These are phyloP conservation scores for Afroboletus lepidellus DNA, from an alignment of 1,284 basidiomycete genomes.

Conservation along the genomic window DNA sequence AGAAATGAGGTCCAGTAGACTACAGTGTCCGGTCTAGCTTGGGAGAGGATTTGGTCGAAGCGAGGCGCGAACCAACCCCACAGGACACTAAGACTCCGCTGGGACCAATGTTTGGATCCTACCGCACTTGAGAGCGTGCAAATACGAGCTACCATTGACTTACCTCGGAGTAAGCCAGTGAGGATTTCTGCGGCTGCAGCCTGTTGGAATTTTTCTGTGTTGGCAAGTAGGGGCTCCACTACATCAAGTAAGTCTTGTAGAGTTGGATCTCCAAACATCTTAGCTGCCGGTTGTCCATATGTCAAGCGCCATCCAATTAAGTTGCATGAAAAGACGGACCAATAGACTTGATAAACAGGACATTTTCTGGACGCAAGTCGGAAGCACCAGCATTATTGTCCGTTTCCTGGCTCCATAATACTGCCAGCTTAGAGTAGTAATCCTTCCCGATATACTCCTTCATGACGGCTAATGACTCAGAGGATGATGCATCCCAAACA, in stretches of 20 bases:
- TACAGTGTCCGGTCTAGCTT: constrained; percentile 83
- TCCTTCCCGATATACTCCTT: constrained; percentile 46
- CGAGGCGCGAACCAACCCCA: constrained; percentile 83
- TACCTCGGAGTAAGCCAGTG: constrained; percentile 70
- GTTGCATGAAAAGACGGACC: constrained; percentile 41
- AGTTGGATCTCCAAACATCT: constrained; percentile 59
- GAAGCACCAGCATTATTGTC: constrained; percentile 48
- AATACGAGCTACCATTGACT: constrained; percentile 6
- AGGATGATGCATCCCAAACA: constrained; percentile 66
- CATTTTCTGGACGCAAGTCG: constrained; percentile 66
- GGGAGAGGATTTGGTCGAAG: constrained; percentile 70
- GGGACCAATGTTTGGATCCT: constrained; percentile 92
- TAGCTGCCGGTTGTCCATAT: constrained; percentile 43
- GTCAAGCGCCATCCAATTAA: constrained; percentile 1
- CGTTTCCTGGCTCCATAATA: constrained; percentile 74
- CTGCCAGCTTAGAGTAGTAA: constrained; percentile 63
- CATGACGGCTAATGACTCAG: constrained; percentile 61
- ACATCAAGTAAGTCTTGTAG: constrained; percentile 53
- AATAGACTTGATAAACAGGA: constrained; percentile 65
- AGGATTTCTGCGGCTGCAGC: constrained; percentile 88
- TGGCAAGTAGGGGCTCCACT: constrained; percentile 62
- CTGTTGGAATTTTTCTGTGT: constrained; percentile 87
- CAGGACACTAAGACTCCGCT: constrained; percentile 54
- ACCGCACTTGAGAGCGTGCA: constrained; percentile 24
- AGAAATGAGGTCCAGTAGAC: constrained; percentile 72